These are phyloP conservation scores for Fusarium phyllophilum DNA, from an alignment of 2,329 filamentous ascomycete species.

Conservation along the genomic window DNA sequence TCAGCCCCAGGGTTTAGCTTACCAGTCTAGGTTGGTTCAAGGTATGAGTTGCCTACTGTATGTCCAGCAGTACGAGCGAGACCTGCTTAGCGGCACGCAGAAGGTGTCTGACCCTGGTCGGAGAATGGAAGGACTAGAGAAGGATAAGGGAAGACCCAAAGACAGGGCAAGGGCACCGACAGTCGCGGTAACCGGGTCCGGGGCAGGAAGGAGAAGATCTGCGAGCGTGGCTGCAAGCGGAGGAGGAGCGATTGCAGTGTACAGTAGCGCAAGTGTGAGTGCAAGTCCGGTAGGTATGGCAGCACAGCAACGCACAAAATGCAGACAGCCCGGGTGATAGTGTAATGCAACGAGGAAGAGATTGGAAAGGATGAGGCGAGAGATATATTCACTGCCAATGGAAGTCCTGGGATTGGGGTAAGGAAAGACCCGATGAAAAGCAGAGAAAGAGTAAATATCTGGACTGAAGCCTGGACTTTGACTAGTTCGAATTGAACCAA, in stretches of 20 bases:
- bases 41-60: constrained; percentile 24
- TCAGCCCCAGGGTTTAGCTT: constrained; percentile 38
- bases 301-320: not conserved
- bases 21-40: constrained; percentile 15
- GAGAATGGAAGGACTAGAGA: constrained; percentile 38
- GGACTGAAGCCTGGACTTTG: constrained; percentile 1
- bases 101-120: constrained; percentile 37
- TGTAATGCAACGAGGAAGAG: constrained; percentile 17
- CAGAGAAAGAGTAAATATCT: not conserved
- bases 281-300: not conserved
- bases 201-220: constrained; percentile 39
- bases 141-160: constrained; percentile 36
- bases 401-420: not conserved
- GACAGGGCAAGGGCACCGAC: constrained; percentile 34
- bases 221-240: constrained; percentile 42
- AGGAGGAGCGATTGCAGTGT: constrained; percentile 31
- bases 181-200: constrained; percentile 39
- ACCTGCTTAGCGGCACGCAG: constrained; percentile 37
- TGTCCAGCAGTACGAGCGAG: constrained; percentile 31
- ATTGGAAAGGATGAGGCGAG: not conserved
- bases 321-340: constrained; percentile 10
- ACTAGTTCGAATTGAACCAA: constrained; percentile 3
- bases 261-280: constrained; percentile 6
- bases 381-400: not conserved
- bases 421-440: constrained; percentile 3